Percentiles rank a stretch among this genome's conserved stretches.
Evolutionary conservation across 495 filamentous ascomycete species (phyloP).

Genomic region (Tuber melanosporum): DNA sequence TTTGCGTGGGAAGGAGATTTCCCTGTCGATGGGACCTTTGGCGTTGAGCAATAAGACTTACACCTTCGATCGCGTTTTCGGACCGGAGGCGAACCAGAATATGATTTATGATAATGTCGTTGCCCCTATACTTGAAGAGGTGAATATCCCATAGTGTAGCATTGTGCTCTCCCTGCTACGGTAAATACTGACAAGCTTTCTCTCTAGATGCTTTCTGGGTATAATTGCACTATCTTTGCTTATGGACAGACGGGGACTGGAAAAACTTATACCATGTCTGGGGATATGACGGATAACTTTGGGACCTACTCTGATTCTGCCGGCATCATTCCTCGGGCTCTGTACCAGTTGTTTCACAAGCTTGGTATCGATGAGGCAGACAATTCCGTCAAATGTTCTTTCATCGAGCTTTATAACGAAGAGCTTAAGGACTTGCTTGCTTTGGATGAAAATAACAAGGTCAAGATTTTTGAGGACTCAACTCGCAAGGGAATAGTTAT

Average conservation of each 20-base stretch:
- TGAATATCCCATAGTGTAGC: slow-evolving; percentile 44
- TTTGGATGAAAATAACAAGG: slow-evolving; percentile 67
- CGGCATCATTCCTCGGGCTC: slow-evolving; percentile 84
- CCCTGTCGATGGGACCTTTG: slow-evolving; percentile 78
- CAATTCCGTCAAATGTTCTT: slow-evolving; percentile 91
- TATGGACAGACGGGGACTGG: slow-evolving; percentile 97
- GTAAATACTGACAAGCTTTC: slow-evolving; percentile 1
- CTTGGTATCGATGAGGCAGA: slow-evolving; percentile 65
- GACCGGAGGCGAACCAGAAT: slow-evolving; percentile 83
- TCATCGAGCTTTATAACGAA: slow-evolving; percentile 97
- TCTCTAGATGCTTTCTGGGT: slow-evolving; percentile 80
- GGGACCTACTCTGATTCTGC: slow-evolving; percentile 83
- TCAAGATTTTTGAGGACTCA: slow-evolving; percentile 93
- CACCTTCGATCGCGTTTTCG: slow-evolving; percentile 94
- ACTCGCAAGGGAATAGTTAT: slow-evolving; percentile 76
- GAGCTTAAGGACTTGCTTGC: slow-evolving; percentile 85
- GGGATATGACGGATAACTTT: slow-evolving; percentile 82
- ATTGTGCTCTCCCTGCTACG: background rate
- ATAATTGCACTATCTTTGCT: slow-evolving; percentile 97
- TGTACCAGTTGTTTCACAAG: slow-evolving; percentile 78
- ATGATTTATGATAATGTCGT: slow-evolving; percentile 95
- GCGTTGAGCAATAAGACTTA: slow-evolving; percentile 94
- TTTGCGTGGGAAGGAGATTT: slow-evolving; percentile 71
- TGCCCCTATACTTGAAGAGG: slow-evolving; percentile 83
- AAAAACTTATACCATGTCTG: slow-evolving; percentile 99